Base-by-base conservation (phyloP, 345 rosid species). In the Hevea brasiliensis region DNA sequence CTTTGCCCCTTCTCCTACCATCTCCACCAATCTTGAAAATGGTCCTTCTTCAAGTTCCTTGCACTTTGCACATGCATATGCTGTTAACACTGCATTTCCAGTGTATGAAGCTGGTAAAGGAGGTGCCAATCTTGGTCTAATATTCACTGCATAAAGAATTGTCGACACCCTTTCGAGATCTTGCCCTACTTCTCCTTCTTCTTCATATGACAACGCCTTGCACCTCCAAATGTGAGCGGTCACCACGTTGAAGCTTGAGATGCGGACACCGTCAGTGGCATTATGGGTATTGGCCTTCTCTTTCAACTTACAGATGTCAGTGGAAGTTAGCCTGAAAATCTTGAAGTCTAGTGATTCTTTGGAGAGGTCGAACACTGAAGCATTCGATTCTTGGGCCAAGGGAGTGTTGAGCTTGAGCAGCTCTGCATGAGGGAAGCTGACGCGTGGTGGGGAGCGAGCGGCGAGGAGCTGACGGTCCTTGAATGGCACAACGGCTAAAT, bases 371-470 rank as follows among this genome's bases (percentile, higher is more conserved):
- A 93, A 87, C 62, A 93, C 87, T 5, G 78, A 66, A 20, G 77
- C 73, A 7, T 71, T 73, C 5, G 74, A 76, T 66, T 80, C 80
- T 29, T 76, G 70, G 50, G 68, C 81, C 3, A 18, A 26, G 24
- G 60, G 70, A 29, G 71, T 57, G 23, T 61, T 47, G 79, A 93
- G 77, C 61, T 84, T 67, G 78, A 83, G 76, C 35, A 91, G 83
- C 82, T 93, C 97, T 0, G 83, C 91, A 81, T 93, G 98, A 54
- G 89, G 89, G 81, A 84, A 91, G 41, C 86, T 76, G 82, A 91
- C 87, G 23, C 67, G 75, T 26, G 98, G 97, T 0, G 97, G 97
- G 0, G 85, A 80, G 54, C 97, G 84, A 62, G 98, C 92, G 17
- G 90, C 85, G 24, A 93, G 86, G 77, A 91, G 92, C 11, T 75